phyloP scores from a whole-genome alignment of 2,329 filamentous ascomycete genomes.

The Claviceps lovelessii region DNA sequence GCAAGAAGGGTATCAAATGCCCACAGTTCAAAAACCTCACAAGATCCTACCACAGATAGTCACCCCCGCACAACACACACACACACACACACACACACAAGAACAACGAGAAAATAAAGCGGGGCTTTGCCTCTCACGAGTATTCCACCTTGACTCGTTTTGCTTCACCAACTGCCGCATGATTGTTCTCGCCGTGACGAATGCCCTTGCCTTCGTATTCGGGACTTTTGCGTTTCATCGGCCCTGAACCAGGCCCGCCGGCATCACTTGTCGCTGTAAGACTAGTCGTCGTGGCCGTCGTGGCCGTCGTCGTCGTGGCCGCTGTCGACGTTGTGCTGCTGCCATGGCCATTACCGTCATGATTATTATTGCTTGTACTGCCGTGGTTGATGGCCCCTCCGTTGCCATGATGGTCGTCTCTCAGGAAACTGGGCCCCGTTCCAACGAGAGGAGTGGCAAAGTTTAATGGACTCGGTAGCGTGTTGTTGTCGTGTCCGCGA shows the following conservation, averaged over 20 bases:
- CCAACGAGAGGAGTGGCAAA: conserved; percentile 69
- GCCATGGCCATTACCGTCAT: conserved; percentile 6
- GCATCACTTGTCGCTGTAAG: conserved; percentile 7
- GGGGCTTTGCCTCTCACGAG: background rate
- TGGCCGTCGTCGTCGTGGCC: background rate
- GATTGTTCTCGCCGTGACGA: conserved; percentile 15
- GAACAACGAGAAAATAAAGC: background rate
- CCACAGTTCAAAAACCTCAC: too few species aligned
- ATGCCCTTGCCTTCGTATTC: conserved; percentile 24
- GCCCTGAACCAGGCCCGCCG: conserved; percentile 3
- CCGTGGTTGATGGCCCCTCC: conserved; percentile 5
- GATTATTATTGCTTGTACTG: conserved; percentile 5
- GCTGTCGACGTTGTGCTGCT: conserved; percentile 9
- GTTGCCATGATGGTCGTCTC: conserved; percentile 32
- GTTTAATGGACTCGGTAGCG: conserved; percentile 80
- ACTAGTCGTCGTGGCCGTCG: background rate
- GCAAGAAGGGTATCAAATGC: background rate
- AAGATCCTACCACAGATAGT: too few species aligned
- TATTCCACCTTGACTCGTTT: conserved; percentile 41
- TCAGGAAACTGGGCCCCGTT: conserved; percentile 47
- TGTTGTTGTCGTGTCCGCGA: conserved; percentile 58
- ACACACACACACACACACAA: too few species aligned
- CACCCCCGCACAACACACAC: too few species aligned
- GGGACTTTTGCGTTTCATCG: conserved; percentile 43
- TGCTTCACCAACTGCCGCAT: conserved; percentile 30